Evolutionary conservation across 2,329 filamentous ascomycete species (phyloP), one percentile per base, ranked within the genome.

Genomic region (Fusarium palustre): DNA sequence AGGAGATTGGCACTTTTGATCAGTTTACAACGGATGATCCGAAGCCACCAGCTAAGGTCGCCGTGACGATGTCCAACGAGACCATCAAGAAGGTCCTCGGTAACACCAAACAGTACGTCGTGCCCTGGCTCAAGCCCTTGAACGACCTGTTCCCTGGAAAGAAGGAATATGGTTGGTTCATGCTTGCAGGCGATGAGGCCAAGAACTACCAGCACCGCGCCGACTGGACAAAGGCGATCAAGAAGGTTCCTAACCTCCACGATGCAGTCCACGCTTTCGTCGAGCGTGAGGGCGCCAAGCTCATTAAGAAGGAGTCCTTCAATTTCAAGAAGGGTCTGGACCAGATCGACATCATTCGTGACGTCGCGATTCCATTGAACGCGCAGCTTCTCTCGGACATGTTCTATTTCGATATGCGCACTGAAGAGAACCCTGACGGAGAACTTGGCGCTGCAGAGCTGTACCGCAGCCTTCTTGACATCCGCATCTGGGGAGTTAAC

Each of bases 301-400:
- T 85, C 81, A 76, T 83, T 18, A 64, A 79, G 24, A 78, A 79
- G 64, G 79, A 81, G 69, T 71, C 76, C 0, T 82, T 83, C 56
- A 72, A 63, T 28, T 60, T 83, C 20, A 72, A 73, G 52, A 69
- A 78, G 36, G 79, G 78, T 0, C 76, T 82, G 2, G 73, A 77
- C 60, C 81, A 83, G 66, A 74, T 83, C 30, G 81, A 83, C 48
- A 66, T 83, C 22, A 76, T 83, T 55, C 80, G 81, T 15, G 86
- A 89, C 49, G 84, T 90, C 16, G 86, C 86, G 18, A 88, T 90
- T 63, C 85, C 89, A 13, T 79, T 86, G 1, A 88, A 87, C 7
- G 83, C 87, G 4, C 79, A 84, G 43, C 84, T 87, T 72, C 81
- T 88, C 2, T 83, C 86, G 0, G 84, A 88, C 42, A 78, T 87